phyloP scores from a whole-genome alignment of 352 stramenopile genomes.

The Phytophthora tubulina region DNA sequence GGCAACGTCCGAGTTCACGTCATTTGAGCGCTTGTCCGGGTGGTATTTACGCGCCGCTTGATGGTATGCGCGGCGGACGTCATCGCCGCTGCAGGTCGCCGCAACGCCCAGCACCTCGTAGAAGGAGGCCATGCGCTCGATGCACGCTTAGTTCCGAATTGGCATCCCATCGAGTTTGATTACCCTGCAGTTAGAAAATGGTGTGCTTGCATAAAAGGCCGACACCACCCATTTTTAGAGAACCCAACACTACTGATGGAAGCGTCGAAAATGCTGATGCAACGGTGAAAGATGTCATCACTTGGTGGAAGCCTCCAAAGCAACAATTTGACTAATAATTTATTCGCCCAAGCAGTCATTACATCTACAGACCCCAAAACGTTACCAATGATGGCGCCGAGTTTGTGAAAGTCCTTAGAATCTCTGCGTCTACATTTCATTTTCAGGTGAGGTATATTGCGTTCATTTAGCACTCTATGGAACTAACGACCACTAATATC shows the following conservation, averaged over 20 bases:
- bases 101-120: slow-evolving; percentile 70
- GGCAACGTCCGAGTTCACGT: not conserved
- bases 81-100: slow-evolving; percentile 56
- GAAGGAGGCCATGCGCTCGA: slow-evolving; percentile 32
- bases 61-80: slow-evolving; percentile 80
- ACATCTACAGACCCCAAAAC: no score
- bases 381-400: no score
- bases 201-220: no score
- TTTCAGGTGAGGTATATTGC: not conserved
- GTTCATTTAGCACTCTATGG: not conserved
- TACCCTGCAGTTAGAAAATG: slow-evolving; percentile 2
- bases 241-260: no score
- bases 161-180: slow-evolving; percentile 27
- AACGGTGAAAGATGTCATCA: no score
- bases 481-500: not conserved
- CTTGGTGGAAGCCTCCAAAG: no score
- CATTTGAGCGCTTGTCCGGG: slow-evolving; percentile 65
- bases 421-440: not conserved
- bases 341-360: no score
- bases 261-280: no score
- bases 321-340: no score
- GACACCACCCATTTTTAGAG: no score
- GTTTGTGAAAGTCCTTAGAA: no score
- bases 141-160: slow-evolving; percentile 15
- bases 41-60: slow-evolving; percentile 64